Base-by-base conservation (phyloP, 2,329 filamentous ascomycete genomes). In the Colletotrichum endophyticum region DNA sequence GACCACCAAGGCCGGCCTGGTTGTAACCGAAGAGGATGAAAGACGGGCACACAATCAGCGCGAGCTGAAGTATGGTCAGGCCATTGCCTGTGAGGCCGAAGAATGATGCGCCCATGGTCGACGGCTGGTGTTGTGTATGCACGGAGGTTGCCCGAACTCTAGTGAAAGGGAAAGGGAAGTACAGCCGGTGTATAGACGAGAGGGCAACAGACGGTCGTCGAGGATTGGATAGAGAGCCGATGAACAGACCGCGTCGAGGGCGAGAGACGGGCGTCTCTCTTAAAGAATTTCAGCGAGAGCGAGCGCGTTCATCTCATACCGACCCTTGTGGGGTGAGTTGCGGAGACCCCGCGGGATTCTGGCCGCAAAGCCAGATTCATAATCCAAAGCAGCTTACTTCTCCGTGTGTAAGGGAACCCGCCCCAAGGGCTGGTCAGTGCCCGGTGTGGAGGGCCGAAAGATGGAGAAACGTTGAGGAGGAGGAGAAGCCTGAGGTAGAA, bases 11-110 rank as follows among this genome's bases (percentile, higher is more conserved):
- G 67, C 83, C 84, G 5, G 85, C 83, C 76, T 87, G 85, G 78
- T 86, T 86, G 79, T 86, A 87, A 9, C 85, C 85, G 78, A 86
- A 86, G 56, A 86, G 80, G 78, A 86, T 84, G 78, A 87, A 86
- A 15, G 86, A 81, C 6, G 87, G 87, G 8, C 82, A 84, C 22
- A 88, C 86, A 53, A 88, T 84, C 63, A 88, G 82, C 16, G 83
- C 83, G 70, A 86, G 82, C 78, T 88, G 87, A 30, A 85, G 79
- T 16, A 81, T 81, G 73, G 79, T 81, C 64, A 87, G 79, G 67
- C 81, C 76, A 56, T 82, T 79, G 82, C 86, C 86, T 57, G 80
- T 83, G 30, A 83, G 79, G 70, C 85, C 85, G 49, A 87, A 81
- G 73, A 66, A 76, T 36, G 22, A 57, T 62, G 61, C 61, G 49